Base-by-base conservation (phyloP, 805 yeast genomes). In the Kluyveromyces aestuarii region DNA sequence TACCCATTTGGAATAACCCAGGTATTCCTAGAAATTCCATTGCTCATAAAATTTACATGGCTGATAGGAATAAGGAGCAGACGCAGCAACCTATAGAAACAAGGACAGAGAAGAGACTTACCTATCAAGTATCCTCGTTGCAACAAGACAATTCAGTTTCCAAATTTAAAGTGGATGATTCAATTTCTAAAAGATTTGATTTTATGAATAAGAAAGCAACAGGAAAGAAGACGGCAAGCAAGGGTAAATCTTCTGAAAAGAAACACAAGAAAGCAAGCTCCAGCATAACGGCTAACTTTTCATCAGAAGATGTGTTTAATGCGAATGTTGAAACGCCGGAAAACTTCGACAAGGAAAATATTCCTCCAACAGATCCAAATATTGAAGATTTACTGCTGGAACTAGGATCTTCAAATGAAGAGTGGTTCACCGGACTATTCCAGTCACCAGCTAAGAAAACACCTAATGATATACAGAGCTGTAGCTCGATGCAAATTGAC, bases 1-100 rank as follows among this genome's bases (percentile, higher is more conserved):
- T 72, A 39, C 77, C 77, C 5, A 59, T 64, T 16, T 64, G 69
- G 67, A 60, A 63, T 41, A 44, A 45, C n/a, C 57, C 55, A 25
- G 59, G 57, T 19, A 50, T 58, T 11, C 54, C 61, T 8, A 55
- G 59, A 21, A 58, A 58, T 30, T 63, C 68, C 10, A 64, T 64
- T 41, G 68, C 68, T 2, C 67, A 64, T 37, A 64, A 61, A 46
- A 64, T 64, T 8, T 64, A 55, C 46, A 45, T 63, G 46, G 67
- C 67, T 8, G 69, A 64, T 50, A 56, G 63, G 47, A 55, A 57
- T 44, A 59, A 59, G 9, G 66, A 61, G 37, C 52, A 50, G 8
- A 46, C 50, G 14, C 52, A 50, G 36, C 37, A 41, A 37, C 41
- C 30, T 21, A 27, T 21, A 25, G 40, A 19, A 33, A 19, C 35